Evolutionary conservation across 495 filamentous ascomycete genomes (phyloP).

Genomic region (Penicillium verhagenii): DNA sequence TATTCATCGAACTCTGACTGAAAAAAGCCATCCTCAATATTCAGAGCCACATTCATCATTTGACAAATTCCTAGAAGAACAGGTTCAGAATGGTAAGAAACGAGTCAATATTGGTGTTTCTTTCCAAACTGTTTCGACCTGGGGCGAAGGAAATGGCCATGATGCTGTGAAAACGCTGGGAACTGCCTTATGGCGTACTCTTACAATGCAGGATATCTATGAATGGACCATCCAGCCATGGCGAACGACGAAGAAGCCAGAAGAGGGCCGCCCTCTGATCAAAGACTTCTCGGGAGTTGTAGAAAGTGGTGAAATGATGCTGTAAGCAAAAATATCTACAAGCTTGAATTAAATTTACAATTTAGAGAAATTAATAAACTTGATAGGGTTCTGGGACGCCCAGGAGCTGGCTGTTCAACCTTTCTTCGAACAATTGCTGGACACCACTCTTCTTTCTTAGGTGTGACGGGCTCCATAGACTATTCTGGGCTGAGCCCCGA

Average conservation of each 20-base stretch:
- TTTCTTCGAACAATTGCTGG: constrained; percentile 85
- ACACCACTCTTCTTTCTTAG: constrained; percentile 58
- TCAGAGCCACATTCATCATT: constrained; percentile 38
- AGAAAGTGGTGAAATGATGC: constrained; percentile 83
- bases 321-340: constrained; percentile 52
- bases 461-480: constrained; percentile 70
- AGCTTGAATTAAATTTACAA: neutral
- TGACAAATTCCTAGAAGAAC: constrained; percentile 38
- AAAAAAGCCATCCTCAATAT: constrained; percentile 23
- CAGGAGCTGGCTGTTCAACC: constrained; percentile 83
- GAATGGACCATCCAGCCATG: constrained; percentile 41
- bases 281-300: constrained; percentile 55
- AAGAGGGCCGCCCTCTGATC: constrained; percentile 36
- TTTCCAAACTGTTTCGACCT: constrained; percentile 39
- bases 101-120: constrained; percentile 35
- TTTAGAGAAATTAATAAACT: neutral
- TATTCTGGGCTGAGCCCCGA: constrained; percentile 70
- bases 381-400: constrained; percentile 68
- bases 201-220: constrained; percentile 38
- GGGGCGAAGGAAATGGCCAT: constrained; percentile 34
- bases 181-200: constrained; percentile 35
- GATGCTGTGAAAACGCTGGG: constrained; percentile 33
- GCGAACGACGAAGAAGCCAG: constrained; percentile 27
- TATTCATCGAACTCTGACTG: constrained; percentile 35
- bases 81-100: constrained; percentile 33